These are phyloP conservation scores for Hypoxylon sp. DNA, from an alignment of 2,329 filamentous ascomycete genomes.

Conservation along the genomic window DNA sequence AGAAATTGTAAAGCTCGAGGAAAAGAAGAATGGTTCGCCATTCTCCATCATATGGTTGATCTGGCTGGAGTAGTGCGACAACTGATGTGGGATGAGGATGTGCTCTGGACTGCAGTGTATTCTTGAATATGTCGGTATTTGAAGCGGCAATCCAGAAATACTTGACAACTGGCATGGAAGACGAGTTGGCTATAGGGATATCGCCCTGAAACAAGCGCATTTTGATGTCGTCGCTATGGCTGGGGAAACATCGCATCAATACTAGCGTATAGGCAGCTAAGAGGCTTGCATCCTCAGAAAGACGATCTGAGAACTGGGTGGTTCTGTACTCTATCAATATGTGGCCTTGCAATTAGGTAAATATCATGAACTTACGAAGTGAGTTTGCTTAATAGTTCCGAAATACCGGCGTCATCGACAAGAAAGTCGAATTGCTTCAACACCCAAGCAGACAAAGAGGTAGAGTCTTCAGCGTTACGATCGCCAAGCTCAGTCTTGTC, in stretches of 20 bases:
- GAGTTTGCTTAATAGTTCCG: slow-evolving; percentile 61
- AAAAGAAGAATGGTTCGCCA: slow-evolving; percentile 93
- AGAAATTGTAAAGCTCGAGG: slow-evolving; percentile 91
- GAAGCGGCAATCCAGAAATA: slow-evolving; percentile 80
- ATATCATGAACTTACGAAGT: slow-evolving; percentile 46
- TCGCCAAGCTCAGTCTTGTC: slow-evolving; percentile 54
- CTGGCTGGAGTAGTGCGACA: slow-evolving; percentile 42
- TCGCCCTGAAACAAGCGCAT: slow-evolving; percentile 91
- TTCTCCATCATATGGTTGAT: slow-evolving; percentile 65
- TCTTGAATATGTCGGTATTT: slow-evolving; percentile 53
- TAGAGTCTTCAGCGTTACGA: slow-evolving; percentile 42
- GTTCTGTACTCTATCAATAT: slow-evolving; percentile 43
- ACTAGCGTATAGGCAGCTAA: slow-evolving; percentile 88
- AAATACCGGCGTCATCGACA: slow-evolving; percentile 78
- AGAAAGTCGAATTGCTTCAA: slow-evolving; percentile 73
- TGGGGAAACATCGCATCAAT: slow-evolving; percentile 84
- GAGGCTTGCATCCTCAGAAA: slow-evolving; percentile 70
- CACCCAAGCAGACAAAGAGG: slow-evolving; percentile 64
- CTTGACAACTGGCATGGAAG: slow-evolving; percentile 71
- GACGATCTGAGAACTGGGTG: slow-evolving; percentile 45
- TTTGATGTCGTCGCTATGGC: slow-evolving; percentile 83
- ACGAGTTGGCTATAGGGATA: slow-evolving; percentile 53
- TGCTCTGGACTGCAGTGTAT: slow-evolving; percentile 45
- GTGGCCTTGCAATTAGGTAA: slow-evolving; percentile 40
- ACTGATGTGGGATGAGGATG: slow-evolving; percentile 41